Base-by-base conservation (phyloP, 2,329 filamentous ascomycete species). In the Sclerotinia spermophila region DNA sequence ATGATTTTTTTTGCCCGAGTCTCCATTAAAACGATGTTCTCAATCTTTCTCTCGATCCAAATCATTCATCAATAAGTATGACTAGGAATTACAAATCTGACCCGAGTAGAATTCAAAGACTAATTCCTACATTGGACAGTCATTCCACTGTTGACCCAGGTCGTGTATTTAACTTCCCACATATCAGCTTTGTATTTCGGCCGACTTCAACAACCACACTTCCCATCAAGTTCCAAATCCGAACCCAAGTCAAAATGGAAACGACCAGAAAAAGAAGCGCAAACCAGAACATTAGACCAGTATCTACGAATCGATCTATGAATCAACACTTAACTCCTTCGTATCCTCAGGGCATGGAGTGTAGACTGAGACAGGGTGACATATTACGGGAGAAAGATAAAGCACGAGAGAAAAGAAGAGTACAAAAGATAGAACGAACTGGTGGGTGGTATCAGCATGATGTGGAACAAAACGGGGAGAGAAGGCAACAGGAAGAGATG, bases 101-200 rank as follows among this genome's bases (percentile, higher is more conserved):
- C 13, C 27, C 48, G 11, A 17, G 48, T 2, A 27, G 7, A 27
- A 17, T 17, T 51, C n/a, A 51, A 27, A 11, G 13, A 51, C 13
- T 27, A 13, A 51, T 27, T 51, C n/a, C 19, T 21, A 44, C 8
- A 7, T 7, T 1, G 42, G 7, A 44, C 6, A 44, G 5, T 21
- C 5, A 44, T 21, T 44, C 1, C 13, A 17, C n/a, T 2, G 3
- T 7, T 15, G 1, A 11, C 24, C 3, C 27, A n/a, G 0, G 17
- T 17, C 2, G 2, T 7, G n/a, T 51, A 17, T 51, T 51, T 27
- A 11, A 15, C 15, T n/a, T 27, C n/a, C 48, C 24, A 27, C 11
- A 6, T 51, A n/a, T 51, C 5, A 17, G 48, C 1, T 51, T 17
- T 17, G n/a, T 3, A 51, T n/a, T 51, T 51, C 8, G n/a, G 17